phyloP scores from a whole-genome alignment of 2,329 filamentous ascomycete genomes.

The Emmonsiellopsis sp. region DNA sequence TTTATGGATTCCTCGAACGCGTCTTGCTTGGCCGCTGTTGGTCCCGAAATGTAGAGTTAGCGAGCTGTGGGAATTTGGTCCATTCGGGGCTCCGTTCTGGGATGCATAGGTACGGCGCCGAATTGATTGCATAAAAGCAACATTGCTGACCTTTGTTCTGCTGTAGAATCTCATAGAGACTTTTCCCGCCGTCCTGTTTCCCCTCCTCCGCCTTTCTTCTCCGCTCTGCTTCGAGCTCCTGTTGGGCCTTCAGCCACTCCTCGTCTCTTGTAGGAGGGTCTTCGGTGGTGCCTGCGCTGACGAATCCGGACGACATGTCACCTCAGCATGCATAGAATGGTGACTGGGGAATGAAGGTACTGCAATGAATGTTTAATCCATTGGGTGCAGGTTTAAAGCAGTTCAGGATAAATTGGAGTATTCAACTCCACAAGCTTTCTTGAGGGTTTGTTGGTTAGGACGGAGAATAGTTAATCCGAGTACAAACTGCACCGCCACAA shows the following conservation, averaged over 20 bases:
- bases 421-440: too few relatives aligned
- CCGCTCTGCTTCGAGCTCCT: constrained; percentile 38
- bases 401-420: neutral
- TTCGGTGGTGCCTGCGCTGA: constrained; percentile 34
- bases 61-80: neutral
- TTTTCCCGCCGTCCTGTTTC: constrained; percentile 44
- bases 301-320: constrained; percentile 37
- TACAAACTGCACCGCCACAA: neutral
- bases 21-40: constrained; percentile 40
- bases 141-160: constrained; percentile 37
- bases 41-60: constrained; percentile 1
- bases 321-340: neutral
- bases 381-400: neutral
- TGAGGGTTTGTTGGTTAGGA: too few relatives aligned
- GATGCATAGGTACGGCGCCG: constrained; percentile 14
- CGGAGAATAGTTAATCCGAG: neutral
- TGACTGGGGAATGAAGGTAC: neutral
- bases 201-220: constrained; percentile 37
- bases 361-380: too few relatives aligned
- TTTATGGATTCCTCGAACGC: constrained; percentile 42
- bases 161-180: constrained; percentile 39
- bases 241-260: constrained; percentile 34
- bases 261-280: constrained; percentile 31
- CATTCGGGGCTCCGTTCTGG: neutral
- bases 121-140: constrained; percentile 2